Evolutionary conservation across 768 basidiomycete species (phyloP), one percentile per base, ranked within the genome.

Genomic region (Baorangia bicolor): DNA sequence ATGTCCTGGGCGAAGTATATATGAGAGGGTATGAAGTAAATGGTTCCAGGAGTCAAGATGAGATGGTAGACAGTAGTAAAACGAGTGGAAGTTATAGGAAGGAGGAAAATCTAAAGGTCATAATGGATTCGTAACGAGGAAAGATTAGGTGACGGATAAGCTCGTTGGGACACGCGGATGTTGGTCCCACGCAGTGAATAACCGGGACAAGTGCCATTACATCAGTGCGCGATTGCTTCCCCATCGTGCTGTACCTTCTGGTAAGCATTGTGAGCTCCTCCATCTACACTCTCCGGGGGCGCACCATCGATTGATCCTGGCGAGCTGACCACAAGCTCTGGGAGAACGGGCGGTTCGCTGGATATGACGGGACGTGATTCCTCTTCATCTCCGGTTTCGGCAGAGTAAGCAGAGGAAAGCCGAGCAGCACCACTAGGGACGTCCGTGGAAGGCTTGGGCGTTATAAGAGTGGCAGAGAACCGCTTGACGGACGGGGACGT

Each of bases 281-380:
- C 60, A 37, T 61, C 47, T 30, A 61, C 54, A 45, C 47, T 61
- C 54, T 59, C 61, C 39, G 53, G 51, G 12, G 55, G 59, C 56
- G 52, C 56, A 43, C 69, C 72, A 50, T 71, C 70, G 46, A 67
- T 66, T 46, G 70, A 73, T 31, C 59, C 61, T 16, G 70, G 70
- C 37, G 70, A 70, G 42, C 72, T 73, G 28, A 72, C 72, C 44
- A 72, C 70, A 42, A 72, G 61, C 52, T 72, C 70, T 12, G 70
- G 70, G 4, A 72, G 70, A 51, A 72, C 62, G 18, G 70, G 70
- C 2, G 70, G 70, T 41, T 64, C 60, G 23, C 50, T 68, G 28
- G 70, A 63, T 57, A 72, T 72, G 28, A 28, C 51, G 4, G 38
- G 58, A 11, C 68, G 69, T 7, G 41, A 39, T 23, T 69, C 63